phyloP scores from a whole-genome alignment of 129 eudicot genomes.

The Apium graveolens region DNA sequence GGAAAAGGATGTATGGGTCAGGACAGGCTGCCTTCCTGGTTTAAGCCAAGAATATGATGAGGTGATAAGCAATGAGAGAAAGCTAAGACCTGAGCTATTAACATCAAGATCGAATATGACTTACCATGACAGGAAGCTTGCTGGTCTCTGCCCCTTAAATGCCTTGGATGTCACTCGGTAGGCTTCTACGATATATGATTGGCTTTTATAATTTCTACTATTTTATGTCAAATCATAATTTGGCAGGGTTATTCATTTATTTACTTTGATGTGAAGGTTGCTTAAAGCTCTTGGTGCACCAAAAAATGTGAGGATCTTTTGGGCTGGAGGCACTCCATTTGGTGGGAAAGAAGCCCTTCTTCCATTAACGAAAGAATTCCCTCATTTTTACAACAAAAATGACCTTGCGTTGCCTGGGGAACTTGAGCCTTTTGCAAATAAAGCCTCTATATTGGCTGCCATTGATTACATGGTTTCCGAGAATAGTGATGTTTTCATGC shows the following conservation, averaged over 20 bases:
- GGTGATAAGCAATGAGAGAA: conserved; percentile 63
- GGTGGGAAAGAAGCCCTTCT: conserved; percentile 69
- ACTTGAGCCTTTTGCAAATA: conserved; percentile 63
- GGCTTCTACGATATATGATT: conserved; percentile 9
- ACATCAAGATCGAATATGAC: conserved; percentile 95
- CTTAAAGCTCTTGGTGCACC: conserved; percentile 95
- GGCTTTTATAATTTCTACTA: neutral
- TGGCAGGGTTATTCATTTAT: neutral
- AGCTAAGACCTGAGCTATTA: conserved; percentile 66
- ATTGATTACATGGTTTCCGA: conserved; percentile 86
- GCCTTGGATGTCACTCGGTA: conserved; percentile 82
- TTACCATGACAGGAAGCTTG: conserved; percentile 79
- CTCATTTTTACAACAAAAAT: conserved; percentile 82
- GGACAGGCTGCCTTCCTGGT: conserved; percentile 98
- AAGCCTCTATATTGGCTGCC: conserved; percentile 88
- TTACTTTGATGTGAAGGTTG: conserved; percentile 33
- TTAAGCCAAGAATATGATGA: conserved; percentile 57
- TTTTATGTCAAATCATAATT: neutral
- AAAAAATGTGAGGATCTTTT: conserved; percentile 56
- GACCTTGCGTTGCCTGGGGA: conserved; percentile 80
- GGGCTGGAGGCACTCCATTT: conserved; percentile 93
- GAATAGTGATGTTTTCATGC: conserved; percentile 89
- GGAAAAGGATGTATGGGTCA: conserved; percentile 99
- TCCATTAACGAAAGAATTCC: conserved; percentile 58
- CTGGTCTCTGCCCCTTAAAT: conserved; percentile 89